phyloP scores from a whole-genome alignment of 192 early-diverging fungal genomes.

The Podila epigama region DNA sequence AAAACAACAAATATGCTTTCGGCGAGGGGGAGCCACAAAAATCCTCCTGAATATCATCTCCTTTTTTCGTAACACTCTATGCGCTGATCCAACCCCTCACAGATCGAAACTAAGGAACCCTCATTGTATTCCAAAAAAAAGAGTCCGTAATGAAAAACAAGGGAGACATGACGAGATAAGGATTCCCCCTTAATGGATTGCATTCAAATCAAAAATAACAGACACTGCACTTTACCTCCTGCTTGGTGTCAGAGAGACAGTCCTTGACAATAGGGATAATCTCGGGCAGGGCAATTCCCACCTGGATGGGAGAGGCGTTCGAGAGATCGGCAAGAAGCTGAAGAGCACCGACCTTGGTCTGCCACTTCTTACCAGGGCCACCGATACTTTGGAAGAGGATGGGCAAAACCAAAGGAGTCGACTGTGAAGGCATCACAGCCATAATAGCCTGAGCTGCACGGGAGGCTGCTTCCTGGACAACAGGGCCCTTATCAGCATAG shows the following conservation, averaged over 20 bases:
- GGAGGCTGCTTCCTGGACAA: conserved; percentile 55
- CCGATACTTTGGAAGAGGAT: conserved; percentile 63
- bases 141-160: too few relatives aligned
- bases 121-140: too few relatives aligned
- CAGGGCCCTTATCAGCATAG: conserved; percentile 62
- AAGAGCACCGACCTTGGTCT: conserved; percentile 66
- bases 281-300: conserved; percentile 58
- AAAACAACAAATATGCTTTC: neutral
- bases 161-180: too few relatives aligned
- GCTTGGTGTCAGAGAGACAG: conserved; percentile 83
- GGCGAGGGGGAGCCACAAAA: neutral
- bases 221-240: conserved; percentile 63
- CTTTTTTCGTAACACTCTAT: conserved; percentile 12
- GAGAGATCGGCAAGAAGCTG: conserved; percentile 52
- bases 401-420: conserved; percentile 40
- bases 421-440: conserved; percentile 53
- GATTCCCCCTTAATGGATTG: neutral
- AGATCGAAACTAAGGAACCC: neutral
- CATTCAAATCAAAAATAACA: conserved; percentile 4
- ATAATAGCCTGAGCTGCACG: conserved; percentile 50
- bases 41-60: neutral
- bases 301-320: conserved; percentile 56
- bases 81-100: conserved; percentile 1
- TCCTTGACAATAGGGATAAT: conserved; percentile 79
- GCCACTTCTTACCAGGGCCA: conserved; percentile 68